Conservation (phyloP, 2,329 filamentous ascomycete genomes). For the Ascosphaera apis region DNA sequence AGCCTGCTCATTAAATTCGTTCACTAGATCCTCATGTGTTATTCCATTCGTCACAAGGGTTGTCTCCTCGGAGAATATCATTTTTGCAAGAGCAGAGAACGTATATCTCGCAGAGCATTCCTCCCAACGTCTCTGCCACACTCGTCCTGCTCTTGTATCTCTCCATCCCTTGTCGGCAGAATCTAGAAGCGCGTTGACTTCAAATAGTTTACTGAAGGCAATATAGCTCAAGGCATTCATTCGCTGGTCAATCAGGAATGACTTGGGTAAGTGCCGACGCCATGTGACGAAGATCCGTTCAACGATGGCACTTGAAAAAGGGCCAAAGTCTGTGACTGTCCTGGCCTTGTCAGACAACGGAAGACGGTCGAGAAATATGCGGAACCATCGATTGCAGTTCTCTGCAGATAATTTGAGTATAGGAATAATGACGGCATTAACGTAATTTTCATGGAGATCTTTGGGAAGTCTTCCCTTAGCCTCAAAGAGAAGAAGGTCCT, state of each 20-base stretch:
- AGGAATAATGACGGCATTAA: slow-evolving; percentile 5
- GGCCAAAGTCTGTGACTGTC: slow-evolving; percentile 4
- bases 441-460: slow-evolving; percentile 3
- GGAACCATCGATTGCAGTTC: slow-evolving; percentile 8
- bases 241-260: slow-evolving; percentile 5
- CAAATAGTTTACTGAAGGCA: slow-evolving; percentile 1
- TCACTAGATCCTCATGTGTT: slow-evolving; percentile 1
- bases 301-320: slow-evolving; percentile 4
- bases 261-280: slow-evolving; percentile 5
- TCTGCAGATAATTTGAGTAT: slow-evolving; percentile 6
- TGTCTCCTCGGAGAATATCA: neutral
- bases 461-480: slow-evolving; percentile 3
- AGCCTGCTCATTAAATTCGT: slow-evolving; percentile 3
- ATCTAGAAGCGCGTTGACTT: slow-evolving; percentile 3
- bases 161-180: slow-evolving; percentile 1
- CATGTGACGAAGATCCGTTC: slow-evolving; percentile 3
- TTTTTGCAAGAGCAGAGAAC: neutral
- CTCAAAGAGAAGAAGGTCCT: slow-evolving; percentile 3
- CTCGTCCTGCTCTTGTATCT: slow-evolving; percentile 2
- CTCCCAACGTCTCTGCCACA: slow-evolving; percentile 4
- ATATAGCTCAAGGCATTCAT: slow-evolving; percentile 5
- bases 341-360: slow-evolving; percentile 1
- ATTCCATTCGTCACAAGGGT: slow-evolving; percentile 1
- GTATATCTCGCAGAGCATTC: neutral
- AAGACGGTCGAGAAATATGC: slow-evolving; percentile 4